phyloP scores from a whole-genome alignment of 2,329 filamentous ascomycete species.

The Cercospora sp. region DNA sequence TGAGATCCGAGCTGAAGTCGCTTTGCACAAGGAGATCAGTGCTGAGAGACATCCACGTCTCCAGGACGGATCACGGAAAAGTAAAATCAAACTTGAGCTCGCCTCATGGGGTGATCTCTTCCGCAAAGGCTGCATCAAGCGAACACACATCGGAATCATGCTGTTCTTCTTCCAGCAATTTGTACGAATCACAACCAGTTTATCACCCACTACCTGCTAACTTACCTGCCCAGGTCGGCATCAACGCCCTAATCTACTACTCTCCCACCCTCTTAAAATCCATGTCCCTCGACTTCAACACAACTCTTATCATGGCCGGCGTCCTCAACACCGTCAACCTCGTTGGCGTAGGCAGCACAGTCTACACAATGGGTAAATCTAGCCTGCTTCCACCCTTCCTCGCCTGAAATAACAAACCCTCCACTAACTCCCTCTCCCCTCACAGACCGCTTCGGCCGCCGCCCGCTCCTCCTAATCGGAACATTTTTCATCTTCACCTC shows the following conservation, averaged over 20 bases:
- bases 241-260: conserved; percentile 53
- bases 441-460: conserved; percentile 42
- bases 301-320: conserved; percentile 45
- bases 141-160: conserved; percentile 53
- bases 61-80: conserved; percentile 27
- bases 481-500: conserved; percentile 51
- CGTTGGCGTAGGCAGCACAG: conserved; percentile 42
- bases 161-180: conserved; percentile 57
- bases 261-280: conserved; percentile 47
- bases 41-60: conserved; percentile 42
- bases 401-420: no score
- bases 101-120: conserved; percentile 52
- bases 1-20: conserved; percentile 56
- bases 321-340: conserved; percentile 48
- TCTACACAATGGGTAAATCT: conserved; percentile 43
- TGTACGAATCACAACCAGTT: not conserved
- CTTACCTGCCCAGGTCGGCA: conserved; percentile 43
- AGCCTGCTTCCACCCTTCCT: no score
- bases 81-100: conserved; percentile 47
- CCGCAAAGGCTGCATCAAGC: conserved; percentile 46
- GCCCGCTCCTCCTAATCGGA: conserved; percentile 44
- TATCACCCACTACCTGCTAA: not conserved
- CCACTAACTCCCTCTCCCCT: not conserved
- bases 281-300: conserved; percentile 41
- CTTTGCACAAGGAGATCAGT: conserved; percentile 50